Evolutionary conservation across 192 early-diverging fungal genomes (phyloP).

Genomic region (Coemansia sp.): DNA sequence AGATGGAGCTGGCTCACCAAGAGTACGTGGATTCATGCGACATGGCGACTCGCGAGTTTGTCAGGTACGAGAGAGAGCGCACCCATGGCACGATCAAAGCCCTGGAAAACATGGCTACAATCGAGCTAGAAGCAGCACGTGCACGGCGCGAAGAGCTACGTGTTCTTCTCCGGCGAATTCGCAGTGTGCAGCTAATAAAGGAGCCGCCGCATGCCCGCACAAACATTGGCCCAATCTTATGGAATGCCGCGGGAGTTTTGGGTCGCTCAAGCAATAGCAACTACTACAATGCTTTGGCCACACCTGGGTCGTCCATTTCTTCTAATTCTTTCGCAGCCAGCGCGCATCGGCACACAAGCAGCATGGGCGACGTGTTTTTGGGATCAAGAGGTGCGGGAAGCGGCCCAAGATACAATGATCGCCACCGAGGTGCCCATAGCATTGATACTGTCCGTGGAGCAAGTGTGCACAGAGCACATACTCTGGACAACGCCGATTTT

Average conservation of each 20-base stretch:
- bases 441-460: conserved; percentile 6
- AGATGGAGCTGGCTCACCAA: conserved; percentile 48
- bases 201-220: conserved; percentile 49
- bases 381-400: background rate
- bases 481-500: conserved; percentile 42
- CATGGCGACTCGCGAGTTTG: conserved; percentile 35
- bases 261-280: conserved; percentile 5
- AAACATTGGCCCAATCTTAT: conserved; percentile 50
- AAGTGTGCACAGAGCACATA: conserved; percentile 28
- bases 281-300: background rate
- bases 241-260: conserved; percentile 18
- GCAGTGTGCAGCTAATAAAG: conserved; percentile 39
- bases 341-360: conserved; percentile 29
- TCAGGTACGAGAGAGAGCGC: conserved; percentile 44
- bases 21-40: conserved; percentile 52
- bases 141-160: conserved; percentile 38
- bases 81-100: conserved; percentile 39
- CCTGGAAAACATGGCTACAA: conserved; percentile 34
- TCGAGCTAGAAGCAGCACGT: conserved; percentile 48
- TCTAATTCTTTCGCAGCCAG: conserved; percentile 5
- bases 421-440: conserved; percentile 3
- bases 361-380: conserved; percentile 11
- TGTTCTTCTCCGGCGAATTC: conserved; percentile 35
- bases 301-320: conserved; percentile 13
- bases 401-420: background rate